These are phyloP conservation scores for Saccharomycopsis phalli DNA, from an alignment of 1,139 yeast species.

Conservation along the genomic window DNA sequence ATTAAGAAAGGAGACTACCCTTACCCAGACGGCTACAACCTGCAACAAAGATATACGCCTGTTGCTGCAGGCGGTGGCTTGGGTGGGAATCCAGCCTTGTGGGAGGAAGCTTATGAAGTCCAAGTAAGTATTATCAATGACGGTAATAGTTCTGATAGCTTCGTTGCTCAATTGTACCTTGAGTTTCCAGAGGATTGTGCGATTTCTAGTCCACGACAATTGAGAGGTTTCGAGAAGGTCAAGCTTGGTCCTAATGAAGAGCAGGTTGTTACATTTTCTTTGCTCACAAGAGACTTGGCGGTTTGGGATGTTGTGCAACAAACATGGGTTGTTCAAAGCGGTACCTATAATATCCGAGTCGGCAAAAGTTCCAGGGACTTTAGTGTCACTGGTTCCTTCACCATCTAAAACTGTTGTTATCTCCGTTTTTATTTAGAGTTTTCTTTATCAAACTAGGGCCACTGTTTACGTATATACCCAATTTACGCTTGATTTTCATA, in stretches of 20 bases:
- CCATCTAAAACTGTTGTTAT: conserved; percentile 1
- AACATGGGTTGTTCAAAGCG: conserved; percentile 54
- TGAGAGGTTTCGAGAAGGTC: conserved; percentile 55
- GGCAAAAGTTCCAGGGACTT: conserved; percentile 45
- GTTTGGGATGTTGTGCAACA: conserved; percentile 51
- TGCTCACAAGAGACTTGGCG: conserved; percentile 47
- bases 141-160: conserved; percentile 43
- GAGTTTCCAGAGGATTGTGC: conserved; percentile 40
- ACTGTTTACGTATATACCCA: too few relatives aligned
- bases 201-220: conserved; percentile 31
- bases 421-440: neutral
- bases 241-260: conserved; percentile 38
- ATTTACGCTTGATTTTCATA: too few relatives aligned
- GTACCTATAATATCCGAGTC: conserved; percentile 44
- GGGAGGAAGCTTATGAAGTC: conserved; percentile 39
- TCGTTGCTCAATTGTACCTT: conserved; percentile 48
- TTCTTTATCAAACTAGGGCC: too few relatives aligned
- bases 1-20: conserved; percentile 34
- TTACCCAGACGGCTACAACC: conserved; percentile 45
- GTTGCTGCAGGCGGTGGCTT: conserved; percentile 49
- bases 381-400: conserved; percentile 33
- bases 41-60: conserved; percentile 31
- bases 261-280: conserved; percentile 34
- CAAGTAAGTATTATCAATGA: conserved; percentile 40
- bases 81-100: conserved; percentile 41